Evolutionary conservation across 2,329 filamentous ascomycete species (phyloP), one percentile per base, ranked within the genome.

Genomic region (Stemphylium beticola): DNA sequence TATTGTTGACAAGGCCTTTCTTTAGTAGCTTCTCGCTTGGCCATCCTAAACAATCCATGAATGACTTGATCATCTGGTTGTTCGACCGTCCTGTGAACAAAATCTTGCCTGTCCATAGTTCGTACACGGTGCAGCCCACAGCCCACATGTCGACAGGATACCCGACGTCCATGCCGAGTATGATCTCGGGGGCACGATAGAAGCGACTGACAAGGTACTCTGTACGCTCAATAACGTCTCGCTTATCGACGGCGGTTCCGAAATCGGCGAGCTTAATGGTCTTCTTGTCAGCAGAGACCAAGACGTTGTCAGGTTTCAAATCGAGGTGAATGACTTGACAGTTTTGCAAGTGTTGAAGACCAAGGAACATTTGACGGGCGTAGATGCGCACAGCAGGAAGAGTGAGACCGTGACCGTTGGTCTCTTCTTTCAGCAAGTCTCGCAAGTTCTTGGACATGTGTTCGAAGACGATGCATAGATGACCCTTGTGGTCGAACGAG

Each of bases 111-210:
- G 95, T 98, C 79, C 96, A 98, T 36, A 99, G 82, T 77, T 99
- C 95, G 75, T 96, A 99, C 26, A 98, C 82, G 0, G 95, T 99
- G 77, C 95, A 99, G 33, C 95, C 96, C 62, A 98, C 92, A 7
- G 93, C 96, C 95, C 95, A 99, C 82, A 96, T 91, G 75, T 99
- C 95, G 62, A 98, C 91, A 7, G 90, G 89, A 73, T 93, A 96
- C 73, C 96, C 92, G 74, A 96, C 96, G 9, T 90, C 89, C 80
- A 97, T 93, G n/a, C 95, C 95, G 3, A 99, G 83, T 58, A 99
- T 96, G 71, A 99, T 92, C 78, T 99, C 95, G 2, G 96, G 95
- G 3, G 95, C 95, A 57, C 95, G 89, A 75, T 99, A 99, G 78
- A 98, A 99, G 51, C 96, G 89, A 79, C 92, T 97, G 71, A 98